Evolutionary conservation across 257 asterid species (phyloP).

Genomic region (Coffea canephora): DNA sequence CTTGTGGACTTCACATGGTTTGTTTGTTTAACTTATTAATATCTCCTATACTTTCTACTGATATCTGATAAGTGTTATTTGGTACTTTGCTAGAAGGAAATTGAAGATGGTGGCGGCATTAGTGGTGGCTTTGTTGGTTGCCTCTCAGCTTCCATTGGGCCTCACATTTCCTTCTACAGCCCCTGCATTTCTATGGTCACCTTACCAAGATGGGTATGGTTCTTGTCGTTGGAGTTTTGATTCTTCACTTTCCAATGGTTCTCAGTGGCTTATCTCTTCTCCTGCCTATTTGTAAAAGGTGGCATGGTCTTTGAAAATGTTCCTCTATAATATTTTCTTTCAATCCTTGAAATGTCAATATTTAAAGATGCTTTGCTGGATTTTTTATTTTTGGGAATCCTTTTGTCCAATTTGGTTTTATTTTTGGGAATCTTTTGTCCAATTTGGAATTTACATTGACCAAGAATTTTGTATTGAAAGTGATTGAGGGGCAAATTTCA

Average conservation of each 20-base stretch:
- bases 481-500: not conserved
- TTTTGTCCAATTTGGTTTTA: not conserved
- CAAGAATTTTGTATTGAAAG: too few species aligned
- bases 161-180: constrained; percentile 21
- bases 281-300: not conserved
- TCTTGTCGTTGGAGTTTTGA: not conserved
- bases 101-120: constrained; percentile 18
- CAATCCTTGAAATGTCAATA: not conserved
- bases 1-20: not conserved
- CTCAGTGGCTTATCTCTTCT: not conserved
- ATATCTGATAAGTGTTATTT: not conserved
- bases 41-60: not conserved
- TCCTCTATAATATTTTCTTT: not conserved
- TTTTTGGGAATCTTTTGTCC: too few species aligned
- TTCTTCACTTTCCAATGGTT: not conserved
- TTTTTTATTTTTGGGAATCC: not conserved
- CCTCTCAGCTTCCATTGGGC: constrained; percentile 18
- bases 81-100: constrained; percentile 2
- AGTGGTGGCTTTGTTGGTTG: constrained; percentile 8
- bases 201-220: constrained; percentile 27
- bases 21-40: not conserved
- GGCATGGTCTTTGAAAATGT: not conserved
- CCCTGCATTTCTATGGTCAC: constrained; percentile 38
- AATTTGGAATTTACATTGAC: not conserved
- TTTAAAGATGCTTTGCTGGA: not conserved